Conservation (phyloP, 805 yeast genomes). For the Metschnikowia gelsemii region DNA sequence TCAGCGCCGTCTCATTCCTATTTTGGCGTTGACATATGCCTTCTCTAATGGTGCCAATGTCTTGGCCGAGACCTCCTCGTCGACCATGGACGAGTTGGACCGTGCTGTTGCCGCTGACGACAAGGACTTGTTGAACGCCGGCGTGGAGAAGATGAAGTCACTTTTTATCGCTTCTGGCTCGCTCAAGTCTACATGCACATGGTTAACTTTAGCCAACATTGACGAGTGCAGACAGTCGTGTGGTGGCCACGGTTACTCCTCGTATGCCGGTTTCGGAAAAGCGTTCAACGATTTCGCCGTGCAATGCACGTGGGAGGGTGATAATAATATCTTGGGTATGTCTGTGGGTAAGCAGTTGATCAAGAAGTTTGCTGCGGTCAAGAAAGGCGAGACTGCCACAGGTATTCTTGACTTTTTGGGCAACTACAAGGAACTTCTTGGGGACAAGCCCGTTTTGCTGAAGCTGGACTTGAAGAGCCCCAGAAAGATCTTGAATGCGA, state of each 20-base stretch:
- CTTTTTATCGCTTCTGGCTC: conserved; percentile 85
- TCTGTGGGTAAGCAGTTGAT: conserved; percentile 79
- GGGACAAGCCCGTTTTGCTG: conserved; percentile 32
- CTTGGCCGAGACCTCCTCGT: conserved; percentile 51
- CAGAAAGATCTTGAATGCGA: conserved; percentile 23
- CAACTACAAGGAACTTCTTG: conserved; percentile 27
- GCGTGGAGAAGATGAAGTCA: conserved; percentile 67
- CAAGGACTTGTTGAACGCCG: conserved; percentile 42
- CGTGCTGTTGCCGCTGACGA: conserved; percentile 49
- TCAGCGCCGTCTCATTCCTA: conserved; percentile 85
- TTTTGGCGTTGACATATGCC: conserved; percentile 74
- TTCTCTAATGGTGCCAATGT: conserved; percentile 69
- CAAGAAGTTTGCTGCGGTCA: conserved; percentile 44
- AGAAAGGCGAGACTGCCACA: conserved; percentile 41
- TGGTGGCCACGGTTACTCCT: conserved; percentile 95
- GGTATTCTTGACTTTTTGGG: conserved; percentile 47
- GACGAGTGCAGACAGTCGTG: conserved; percentile 91
- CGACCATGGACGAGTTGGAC: conserved; percentile 54
- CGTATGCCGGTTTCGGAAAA: conserved; percentile 89
- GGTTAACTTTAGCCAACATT: conserved; percentile 77
- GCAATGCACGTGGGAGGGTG: conserved; percentile 99
- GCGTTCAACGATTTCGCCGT: conserved; percentile 94
- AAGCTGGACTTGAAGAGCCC: conserved; percentile 24
- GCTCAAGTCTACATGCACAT: conserved; percentile 83
- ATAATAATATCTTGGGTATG: conserved; percentile 81